A percentile compares a stretch with the other conserved stretches of the same genome.
phyloP scores from a whole-genome alignment of 305 asterid genomes.

The Caryopteris hybrid region DNA sequence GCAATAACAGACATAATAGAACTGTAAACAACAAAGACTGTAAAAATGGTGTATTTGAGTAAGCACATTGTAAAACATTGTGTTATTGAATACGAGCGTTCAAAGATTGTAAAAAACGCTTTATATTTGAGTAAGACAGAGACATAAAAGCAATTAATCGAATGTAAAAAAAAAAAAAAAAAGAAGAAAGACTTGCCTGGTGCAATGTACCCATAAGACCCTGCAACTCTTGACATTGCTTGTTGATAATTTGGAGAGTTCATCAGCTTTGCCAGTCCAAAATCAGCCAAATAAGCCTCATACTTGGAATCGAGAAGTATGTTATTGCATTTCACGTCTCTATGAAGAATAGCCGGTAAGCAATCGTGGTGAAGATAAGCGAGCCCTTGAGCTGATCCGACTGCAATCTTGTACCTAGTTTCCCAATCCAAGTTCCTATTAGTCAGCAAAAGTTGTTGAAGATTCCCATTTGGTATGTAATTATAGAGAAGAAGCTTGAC shows the following conservation, averaged over 20 bases:
- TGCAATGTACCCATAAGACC: constrained; percentile 91
- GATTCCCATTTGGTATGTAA: constrained; percentile 79
- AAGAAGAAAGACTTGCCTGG: constrained; percentile 64
- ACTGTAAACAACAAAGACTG: too few relatives aligned
- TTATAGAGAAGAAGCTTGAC: constrained; percentile 84
- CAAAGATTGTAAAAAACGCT: too few relatives aligned
- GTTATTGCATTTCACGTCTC: constrained; percentile 94
- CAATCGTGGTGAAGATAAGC: constrained; percentile 94
- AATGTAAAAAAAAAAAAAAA: background rate
- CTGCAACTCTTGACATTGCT: constrained; percentile 87
- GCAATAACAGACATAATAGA: too few relatives aligned
- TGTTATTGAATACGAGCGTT: too few relatives aligned
- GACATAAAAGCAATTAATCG: background rate
- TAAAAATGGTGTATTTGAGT: too few relatives aligned
- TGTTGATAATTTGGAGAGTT: constrained; percentile 84
- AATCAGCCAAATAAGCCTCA: constrained; percentile 90
- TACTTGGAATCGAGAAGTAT: constrained; percentile 77
- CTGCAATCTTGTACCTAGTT: constrained; percentile 81
- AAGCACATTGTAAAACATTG: too few relatives aligned
- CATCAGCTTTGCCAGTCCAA: constrained; percentile 93
- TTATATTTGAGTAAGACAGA: background rate
- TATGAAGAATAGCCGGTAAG: constrained; percentile 76
- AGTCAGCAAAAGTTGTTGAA: constrained; percentile 67
- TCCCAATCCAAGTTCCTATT: constrained; percentile 88
- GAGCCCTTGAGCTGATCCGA: constrained; percentile 92